These are phyloP conservation scores for Coemansia sp. DNA, from an alignment of 192 early-diverging fungal genomes.

Conservation along the genomic window DNA sequence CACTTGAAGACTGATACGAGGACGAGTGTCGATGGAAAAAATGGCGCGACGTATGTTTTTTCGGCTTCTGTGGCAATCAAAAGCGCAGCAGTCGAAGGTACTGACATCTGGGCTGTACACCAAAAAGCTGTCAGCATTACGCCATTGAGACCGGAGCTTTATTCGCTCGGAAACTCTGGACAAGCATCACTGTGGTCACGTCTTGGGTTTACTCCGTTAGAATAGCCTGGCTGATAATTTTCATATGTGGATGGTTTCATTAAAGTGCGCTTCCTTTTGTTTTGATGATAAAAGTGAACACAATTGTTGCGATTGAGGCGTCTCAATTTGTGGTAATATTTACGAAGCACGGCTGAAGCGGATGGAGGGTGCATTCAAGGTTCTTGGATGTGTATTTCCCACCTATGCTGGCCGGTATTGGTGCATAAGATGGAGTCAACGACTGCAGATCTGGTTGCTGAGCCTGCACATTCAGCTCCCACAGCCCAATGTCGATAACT, in stretches of 20 bases:
- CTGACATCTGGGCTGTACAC: conserved; percentile 26
- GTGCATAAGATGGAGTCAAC: neutral
- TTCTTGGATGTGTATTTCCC: conserved; percentile 15
- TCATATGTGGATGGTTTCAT: too few species aligned
- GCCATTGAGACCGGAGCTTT: conserved; percentile 20
- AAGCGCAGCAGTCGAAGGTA: conserved; percentile 3
- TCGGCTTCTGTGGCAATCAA: conserved; percentile 12
- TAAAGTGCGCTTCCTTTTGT: too few species aligned
- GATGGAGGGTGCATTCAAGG: conserved; percentile 23
- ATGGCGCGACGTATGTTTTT: conserved; percentile 21
- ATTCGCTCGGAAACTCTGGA: conserved; percentile 13
- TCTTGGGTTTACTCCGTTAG: conserved; percentile 18
- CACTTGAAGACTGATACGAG: neutral
- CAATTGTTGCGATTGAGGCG: neutral
- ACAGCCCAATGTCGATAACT: conserved; percentile 36
- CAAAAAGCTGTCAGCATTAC: conserved; percentile 19
- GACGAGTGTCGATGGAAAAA: conserved; percentile 2
- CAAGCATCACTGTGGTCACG: conserved; percentile 10
- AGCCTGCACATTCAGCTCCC: conserved; percentile 32
- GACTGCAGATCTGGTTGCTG: neutral
- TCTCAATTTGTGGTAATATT: conserved; percentile 1
- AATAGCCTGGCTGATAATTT: neutral
- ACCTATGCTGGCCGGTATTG: neutral
- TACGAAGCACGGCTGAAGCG: conserved; percentile 36
- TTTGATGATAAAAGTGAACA: too few species aligned